Evolutionary conservation across 2,329 filamentous ascomycete genomes (phyloP), one percentile per base, ranked within the genome.

Genomic region (Ilyonectria robusta): DNA sequence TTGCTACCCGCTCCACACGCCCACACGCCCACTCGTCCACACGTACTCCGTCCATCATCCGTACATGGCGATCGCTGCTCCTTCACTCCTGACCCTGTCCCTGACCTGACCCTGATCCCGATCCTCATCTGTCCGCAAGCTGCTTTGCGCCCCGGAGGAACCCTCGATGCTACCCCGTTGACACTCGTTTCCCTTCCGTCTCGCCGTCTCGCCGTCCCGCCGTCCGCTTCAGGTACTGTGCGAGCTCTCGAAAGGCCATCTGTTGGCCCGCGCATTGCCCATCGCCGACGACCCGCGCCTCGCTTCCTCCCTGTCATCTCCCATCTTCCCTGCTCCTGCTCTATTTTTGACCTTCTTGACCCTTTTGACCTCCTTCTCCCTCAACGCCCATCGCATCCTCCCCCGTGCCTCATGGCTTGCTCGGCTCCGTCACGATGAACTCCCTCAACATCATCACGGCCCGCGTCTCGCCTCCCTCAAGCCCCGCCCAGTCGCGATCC

Each of bases 381-480:
- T 51, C 58, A 26, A 53, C 55, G 44, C 48, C 57, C 33, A 23
- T 56, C 59, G 59, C 37, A 51, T 46, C 29, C 59, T 53, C 50
- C 40, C 62, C 66, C 21, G 67, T 71, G 70, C 74, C 78, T 84
- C 82, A 89, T 91, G 89, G 89, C 87, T 86, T 82, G 80, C 81
- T 80, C 77, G 80, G 80, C 76, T 75, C 78, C 76, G 81, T 82
- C 86, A 93, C 88, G 84, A 98, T 98, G 95, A 98, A 98, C 91
- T 97, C 95, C 77, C 87, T 97, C 86, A 97, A 96, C 85, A 94
- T 97, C 81, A 90, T 98, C 81, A 96, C 94, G 78, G 91, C 93
- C 80, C 92, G 93, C 84, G 93, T 95, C 80, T 90, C 89, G 75
- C 88, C 89, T 72, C 81, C 88, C 61, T 82, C 88, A 66, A 89